Conservation (phyloP, 2,329 filamentous ascomycete genomes). For the Xenosphaeropsis pyriputrescens region DNA sequence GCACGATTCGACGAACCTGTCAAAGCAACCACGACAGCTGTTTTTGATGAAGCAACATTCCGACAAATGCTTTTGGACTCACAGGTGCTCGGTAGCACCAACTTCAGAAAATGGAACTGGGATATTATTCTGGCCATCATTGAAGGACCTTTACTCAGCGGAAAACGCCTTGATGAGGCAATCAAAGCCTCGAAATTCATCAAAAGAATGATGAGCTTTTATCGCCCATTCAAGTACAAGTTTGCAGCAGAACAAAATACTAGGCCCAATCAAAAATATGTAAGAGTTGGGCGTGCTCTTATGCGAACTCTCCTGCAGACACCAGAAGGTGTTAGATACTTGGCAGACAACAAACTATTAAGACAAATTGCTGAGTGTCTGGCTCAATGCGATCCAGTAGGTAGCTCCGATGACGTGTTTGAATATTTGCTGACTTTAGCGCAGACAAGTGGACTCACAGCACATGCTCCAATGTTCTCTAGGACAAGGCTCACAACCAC, state of each 20-base stretch:
- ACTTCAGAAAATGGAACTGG: slow-evolving; percentile 96
- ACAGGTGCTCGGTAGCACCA: slow-evolving; percentile 75
- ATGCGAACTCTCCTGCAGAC: slow-evolving; percentile 80
- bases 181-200: slow-evolving; percentile 93
- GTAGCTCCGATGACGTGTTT: slow-evolving; percentile 8
- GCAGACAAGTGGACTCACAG: slow-evolving; percentile 58
- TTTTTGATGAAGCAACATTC: slow-evolving; percentile 47
- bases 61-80: slow-evolving; percentile 59
- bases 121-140: slow-evolving; percentile 81
- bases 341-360: slow-evolving; percentile 84
- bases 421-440: slow-evolving; percentile 7
- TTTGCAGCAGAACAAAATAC: slow-evolving; percentile 87
- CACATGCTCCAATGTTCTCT: slow-evolving; percentile 80
- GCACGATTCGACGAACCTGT: slow-evolving; percentile 39
- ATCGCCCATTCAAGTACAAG: slow-evolving; percentile 90
- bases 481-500: slow-evolving; percentile 73
- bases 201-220: slow-evolving; percentile 87
- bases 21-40: slow-evolving; percentile 31
- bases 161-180: slow-evolving; percentile 85
- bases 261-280: slow-evolving; percentile 85
- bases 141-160: slow-evolving; percentile 80
- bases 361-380: slow-evolving; percentile 91
- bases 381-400: slow-evolving; percentile 81
- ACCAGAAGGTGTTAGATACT: slow-evolving; percentile 67
- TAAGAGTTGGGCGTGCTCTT: slow-evolving; percentile 76